Base-by-base conservation (phyloP, 441 rosid species). In the Jatropha podagrica region DNA sequence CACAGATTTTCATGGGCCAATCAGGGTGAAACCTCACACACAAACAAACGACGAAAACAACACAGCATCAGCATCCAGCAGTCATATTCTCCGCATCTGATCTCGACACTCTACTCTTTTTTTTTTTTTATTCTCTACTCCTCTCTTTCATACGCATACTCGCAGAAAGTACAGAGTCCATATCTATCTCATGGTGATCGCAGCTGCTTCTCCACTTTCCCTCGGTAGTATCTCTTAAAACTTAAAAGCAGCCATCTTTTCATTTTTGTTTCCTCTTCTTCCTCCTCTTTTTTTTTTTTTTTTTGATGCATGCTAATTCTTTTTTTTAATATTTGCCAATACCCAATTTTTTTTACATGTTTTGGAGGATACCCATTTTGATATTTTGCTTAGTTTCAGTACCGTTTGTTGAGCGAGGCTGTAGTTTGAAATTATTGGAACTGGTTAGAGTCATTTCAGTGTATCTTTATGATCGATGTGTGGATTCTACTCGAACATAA, bases 131-230 rank as follows among this genome's bases (percentile, higher is more conserved):
- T 13, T 52, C 38, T 26, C 76, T 61, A 37, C 32, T 14, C 48
- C 41, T 54, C 68, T 18, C 70, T 32, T 12, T 46, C 54, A 1
- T 48, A 26, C 59, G 37, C 64, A 61, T 60, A 74, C 73, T 74
- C 77, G 8, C 4, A 8, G 32, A 32, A 44, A 44, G 9, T 11
- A 44, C 6, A 4, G 48, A 44, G 48, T 5, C 48, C 48, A 0
- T 44, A 44, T 60, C 74, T 74, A 73, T 82, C 76, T 78, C 81
- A 94, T 91, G 96, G 88, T 88, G 95, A 88, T 92, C 85, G 87
- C 91, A 0, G 92, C 87, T 74, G 86, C 91, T 83, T 79, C 96
- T 82, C 82, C 94, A 58, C 83, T 92, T 81, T 69, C 87, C 69
- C 72, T 87, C 38, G 90, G 95, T 90, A 90, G 73, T 60, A n/a